These are phyloP conservation scores for Plectosphaerella sp. DNA, from an alignment of 2,329 filamentous ascomycete genomes.

Conservation along the genomic window DNA sequence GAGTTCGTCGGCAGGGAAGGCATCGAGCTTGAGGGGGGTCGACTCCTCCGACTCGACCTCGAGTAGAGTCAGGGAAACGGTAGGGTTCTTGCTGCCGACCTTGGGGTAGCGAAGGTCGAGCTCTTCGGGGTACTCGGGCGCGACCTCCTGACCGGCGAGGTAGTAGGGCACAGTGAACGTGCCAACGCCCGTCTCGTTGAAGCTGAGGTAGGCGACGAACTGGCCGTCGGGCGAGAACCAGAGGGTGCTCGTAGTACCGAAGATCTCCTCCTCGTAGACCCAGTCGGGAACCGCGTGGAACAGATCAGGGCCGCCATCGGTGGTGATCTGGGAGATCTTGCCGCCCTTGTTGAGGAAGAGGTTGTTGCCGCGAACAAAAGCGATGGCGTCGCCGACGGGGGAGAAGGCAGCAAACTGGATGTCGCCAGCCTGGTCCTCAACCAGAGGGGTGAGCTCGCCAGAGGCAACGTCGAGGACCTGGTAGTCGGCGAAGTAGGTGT, in stretches of 20 bases:
- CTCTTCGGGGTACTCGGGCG: constrained; percentile 58
- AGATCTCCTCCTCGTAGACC: constrained; percentile 75
- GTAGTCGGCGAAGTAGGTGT: constrained; percentile 66
- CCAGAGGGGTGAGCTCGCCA: constrained; percentile 49
- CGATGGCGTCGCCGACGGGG: constrained; percentile 53
- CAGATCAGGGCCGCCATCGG: constrained; percentile 54
- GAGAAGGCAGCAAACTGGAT: constrained; percentile 64
- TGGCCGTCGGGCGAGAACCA: constrained; percentile 95
- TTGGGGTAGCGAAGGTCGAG: constrained; percentile 65
- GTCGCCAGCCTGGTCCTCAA: constrained; percentile 55
- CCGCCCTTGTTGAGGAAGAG: constrained; percentile 55
- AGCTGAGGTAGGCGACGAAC: constrained; percentile 86
- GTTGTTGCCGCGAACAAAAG: constrained; percentile 64
- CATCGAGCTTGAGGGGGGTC: constrained; percentile 45
- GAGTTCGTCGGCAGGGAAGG: constrained; percentile 55
- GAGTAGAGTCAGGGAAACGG: constrained; percentile 56
- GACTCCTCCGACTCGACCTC: constrained; percentile 42
- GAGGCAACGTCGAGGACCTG: constrained; percentile 57
- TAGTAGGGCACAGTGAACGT: constrained; percentile 65
- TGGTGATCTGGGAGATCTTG: constrained; percentile 51
- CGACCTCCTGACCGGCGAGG: constrained; percentile 52
- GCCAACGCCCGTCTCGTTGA: constrained; percentile 71
- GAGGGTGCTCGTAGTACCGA: constrained; percentile 73
- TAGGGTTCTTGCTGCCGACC: constrained; percentile 64
- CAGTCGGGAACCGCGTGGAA: constrained; percentile 67